A percentile compares a stretch with the other conserved stretches of the same genome.
phyloP scores from a whole-genome alignment of 495 filamentous ascomycete species.

The Lophiostoma macrostomum region DNA sequence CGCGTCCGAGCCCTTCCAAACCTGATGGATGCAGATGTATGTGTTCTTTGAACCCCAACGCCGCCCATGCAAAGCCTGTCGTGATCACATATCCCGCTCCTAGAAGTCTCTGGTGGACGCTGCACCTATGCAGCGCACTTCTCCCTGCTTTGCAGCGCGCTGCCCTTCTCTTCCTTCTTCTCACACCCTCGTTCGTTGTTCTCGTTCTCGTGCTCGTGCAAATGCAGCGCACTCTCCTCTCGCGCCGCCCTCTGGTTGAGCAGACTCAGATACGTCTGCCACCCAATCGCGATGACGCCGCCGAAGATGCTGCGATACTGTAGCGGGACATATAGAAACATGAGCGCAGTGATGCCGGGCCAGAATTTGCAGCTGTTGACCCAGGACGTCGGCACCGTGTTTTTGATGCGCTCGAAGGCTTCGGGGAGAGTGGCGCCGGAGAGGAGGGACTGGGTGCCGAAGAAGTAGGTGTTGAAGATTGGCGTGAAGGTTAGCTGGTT shows the following conservation, averaged over 20 bases:
- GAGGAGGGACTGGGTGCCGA: conserved; percentile 72
- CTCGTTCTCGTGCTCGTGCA: background rate
- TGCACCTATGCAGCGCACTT: too few relatives aligned
- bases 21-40: too few relatives aligned
- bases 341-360: conserved; percentile 85
- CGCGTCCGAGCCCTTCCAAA: too few relatives aligned
- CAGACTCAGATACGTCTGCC: conserved; percentile 86
- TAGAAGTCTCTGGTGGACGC: too few relatives aligned
- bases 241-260: conserved; percentile 72
- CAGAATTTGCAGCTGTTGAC: conserved; percentile 83
- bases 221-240: conserved; percentile 40
- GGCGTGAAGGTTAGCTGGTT: conserved; percentile 84
- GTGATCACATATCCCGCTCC: too few relatives aligned
- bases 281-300: conserved; percentile 73
- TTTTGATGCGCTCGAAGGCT: conserved; percentile 64
- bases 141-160: too few relatives aligned
- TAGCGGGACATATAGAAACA: conserved; percentile 75
- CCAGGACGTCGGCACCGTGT: conserved; percentile 73
- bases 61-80: too few relatives aligned
- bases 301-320: conserved; percentile 78
- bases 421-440: conserved; percentile 57
- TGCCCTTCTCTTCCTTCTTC: background rate
- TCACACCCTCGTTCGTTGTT: background rate
- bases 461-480: conserved; percentile 88
- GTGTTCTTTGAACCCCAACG: too few relatives aligned